Evolutionary conservation across 805 yeast genomes (phyloP).

Genomic region (Monosporozyma servazzii): DNA sequence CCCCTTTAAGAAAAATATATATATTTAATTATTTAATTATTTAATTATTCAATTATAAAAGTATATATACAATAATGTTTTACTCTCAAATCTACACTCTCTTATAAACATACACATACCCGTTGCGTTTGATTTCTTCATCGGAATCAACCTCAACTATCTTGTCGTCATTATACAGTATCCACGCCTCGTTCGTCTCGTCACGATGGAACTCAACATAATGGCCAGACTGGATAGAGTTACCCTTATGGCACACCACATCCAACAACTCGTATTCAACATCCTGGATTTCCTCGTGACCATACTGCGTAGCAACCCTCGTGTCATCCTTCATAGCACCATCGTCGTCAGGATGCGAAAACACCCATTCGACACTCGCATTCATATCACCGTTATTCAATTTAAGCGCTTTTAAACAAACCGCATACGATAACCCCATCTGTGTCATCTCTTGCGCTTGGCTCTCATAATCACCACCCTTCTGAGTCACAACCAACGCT

Average conservation of each 20-base stretch:
- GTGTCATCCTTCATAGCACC: constrained; percentile 36
- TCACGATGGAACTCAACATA: constrained; percentile 70
- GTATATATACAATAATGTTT: too few relatives aligned
- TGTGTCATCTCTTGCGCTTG: constrained; percentile 19
- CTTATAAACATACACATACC: constrained; percentile 36
- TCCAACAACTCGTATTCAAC: constrained; percentile 38
- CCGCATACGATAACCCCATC: constrained; percentile 70
- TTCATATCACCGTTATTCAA: constrained; percentile 54
- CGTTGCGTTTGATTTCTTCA: constrained; percentile 39
- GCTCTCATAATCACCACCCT: constrained; percentile 16
- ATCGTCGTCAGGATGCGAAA: constrained; percentile 68
- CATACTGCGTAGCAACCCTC: constrained; percentile 7
- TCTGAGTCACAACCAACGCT: constrained; percentile 37
- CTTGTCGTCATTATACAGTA: constrained; percentile 81
- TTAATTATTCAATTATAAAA: too few relatives aligned
- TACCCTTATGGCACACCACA: constrained; percentile 82
- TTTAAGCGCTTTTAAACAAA: constrained; percentile 66
- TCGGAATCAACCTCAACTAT: constrained; percentile 47
- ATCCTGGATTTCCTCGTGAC: constrained; percentile 7
- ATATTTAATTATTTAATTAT: neutral
- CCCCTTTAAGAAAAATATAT: too few relatives aligned
- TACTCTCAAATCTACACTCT: constrained; percentile 1
- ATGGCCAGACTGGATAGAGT: constrained; percentile 85
- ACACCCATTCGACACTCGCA: constrained; percentile 86
- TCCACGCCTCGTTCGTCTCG: constrained; percentile 44